Conservation (phyloP, 2,329 filamentous ascomycete species). For the Elsinoe perseae region DNA sequence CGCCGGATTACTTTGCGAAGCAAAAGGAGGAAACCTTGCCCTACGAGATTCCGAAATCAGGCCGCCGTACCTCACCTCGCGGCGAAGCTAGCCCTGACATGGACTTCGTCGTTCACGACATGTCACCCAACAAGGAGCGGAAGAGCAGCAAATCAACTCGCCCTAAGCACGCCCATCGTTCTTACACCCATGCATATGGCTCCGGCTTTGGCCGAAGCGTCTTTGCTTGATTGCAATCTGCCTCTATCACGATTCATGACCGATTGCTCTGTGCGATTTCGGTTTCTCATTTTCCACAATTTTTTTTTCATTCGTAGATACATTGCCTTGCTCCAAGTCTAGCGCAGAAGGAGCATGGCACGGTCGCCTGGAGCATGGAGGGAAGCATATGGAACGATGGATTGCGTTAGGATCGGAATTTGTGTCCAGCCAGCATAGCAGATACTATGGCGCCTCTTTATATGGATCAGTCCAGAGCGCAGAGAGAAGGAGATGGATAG, state of each 20-base stretch:
- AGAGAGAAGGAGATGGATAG: not conserved
- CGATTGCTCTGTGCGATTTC: not conserved
- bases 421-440: not conserved
- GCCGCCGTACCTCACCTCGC: not conserved
- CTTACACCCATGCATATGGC: constrained; percentile 6
- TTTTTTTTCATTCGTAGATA: not conserved
- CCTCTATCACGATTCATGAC: not conserved
- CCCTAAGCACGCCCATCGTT: not conserved
- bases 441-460: not conserved
- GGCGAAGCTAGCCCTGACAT: not conserved
- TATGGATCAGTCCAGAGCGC: not conserved
- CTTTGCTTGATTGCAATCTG: not conserved
- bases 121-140: constrained; percentile 5
- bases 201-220: constrained; percentile 1
- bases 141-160: constrained; percentile 3
- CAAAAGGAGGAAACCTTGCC: not conserved
- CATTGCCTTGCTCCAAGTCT: constrained; percentile 3
- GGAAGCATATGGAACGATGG: not conserved
- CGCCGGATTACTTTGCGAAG: constrained; percentile 2
- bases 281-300: not conserved
- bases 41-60: not conserved
- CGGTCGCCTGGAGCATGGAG: not conserved
- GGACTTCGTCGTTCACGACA: not conserved
- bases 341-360: constrained; percentile 13
- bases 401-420: not conserved